phyloP scores from a whole-genome alignment of 2,329 filamentous ascomycete genomes.

The Arthrobotrys iridis region DNA sequence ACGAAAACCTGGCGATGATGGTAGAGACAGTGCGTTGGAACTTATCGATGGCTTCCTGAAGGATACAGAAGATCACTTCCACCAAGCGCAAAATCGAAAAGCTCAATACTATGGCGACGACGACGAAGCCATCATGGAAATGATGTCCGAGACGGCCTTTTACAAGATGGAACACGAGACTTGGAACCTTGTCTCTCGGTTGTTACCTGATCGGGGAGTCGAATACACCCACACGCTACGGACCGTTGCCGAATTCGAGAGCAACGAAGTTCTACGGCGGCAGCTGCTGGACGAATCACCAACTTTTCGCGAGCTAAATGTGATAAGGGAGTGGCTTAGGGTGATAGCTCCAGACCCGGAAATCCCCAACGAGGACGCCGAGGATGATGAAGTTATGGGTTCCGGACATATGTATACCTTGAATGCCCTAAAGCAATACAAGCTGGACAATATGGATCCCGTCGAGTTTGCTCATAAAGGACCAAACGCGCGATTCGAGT shows the following conservation, averaged over 20 bases:
- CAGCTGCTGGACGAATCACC: constrained; percentile 79
- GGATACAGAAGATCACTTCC: constrained; percentile 50
- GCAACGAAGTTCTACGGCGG: constrained; percentile 68
- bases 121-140: constrained; percentile 32
- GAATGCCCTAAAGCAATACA: constrained; percentile 86
- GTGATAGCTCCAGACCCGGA: constrained; percentile 74
- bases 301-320: constrained; percentile 78
- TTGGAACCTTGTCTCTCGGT: constrained; percentile 83
- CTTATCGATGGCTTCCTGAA: constrained; percentile 57
- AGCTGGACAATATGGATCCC: constrained; percentile 68
- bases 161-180: constrained; percentile 88
- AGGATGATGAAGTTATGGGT: constrained; percentile 81
- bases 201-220: constrained; percentile 70
- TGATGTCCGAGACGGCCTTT: constrained; percentile 67
- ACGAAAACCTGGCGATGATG: constrained; percentile 56
- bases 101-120: constrained; percentile 30
- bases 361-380: constrained; percentile 78
- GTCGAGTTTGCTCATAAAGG: constrained; percentile 31
- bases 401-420: constrained; percentile 94
- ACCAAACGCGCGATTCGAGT: constrained; percentile 37
- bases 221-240: constrained; percentile 57
- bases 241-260: constrained; percentile 58
- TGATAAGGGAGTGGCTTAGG: constrained; percentile 87
- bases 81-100: constrained; percentile 19
- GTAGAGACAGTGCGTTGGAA: constrained; percentile 52